These are phyloP conservation scores for Boletales sp. DNA, from an alignment of 768 basidiomycete genomes.

Conservation along the genomic window DNA sequence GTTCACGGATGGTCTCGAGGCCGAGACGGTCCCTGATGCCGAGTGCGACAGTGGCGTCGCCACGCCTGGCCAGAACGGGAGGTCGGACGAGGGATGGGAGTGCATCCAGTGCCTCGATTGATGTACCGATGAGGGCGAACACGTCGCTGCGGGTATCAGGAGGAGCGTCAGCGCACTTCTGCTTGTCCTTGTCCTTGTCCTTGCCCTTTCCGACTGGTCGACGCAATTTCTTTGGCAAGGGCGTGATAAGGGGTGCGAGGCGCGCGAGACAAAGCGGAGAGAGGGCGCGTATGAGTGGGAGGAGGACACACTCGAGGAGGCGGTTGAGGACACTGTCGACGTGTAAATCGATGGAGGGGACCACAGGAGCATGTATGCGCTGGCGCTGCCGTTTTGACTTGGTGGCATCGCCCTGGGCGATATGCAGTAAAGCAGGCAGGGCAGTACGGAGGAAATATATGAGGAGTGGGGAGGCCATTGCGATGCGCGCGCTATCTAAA, in stretches of 20 bases:
- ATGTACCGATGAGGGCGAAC: slow-evolving; percentile 21
- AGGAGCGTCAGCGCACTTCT: neutral
- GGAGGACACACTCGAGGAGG: slow-evolving; percentile 19
- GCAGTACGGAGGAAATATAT: slow-evolving; percentile 18
- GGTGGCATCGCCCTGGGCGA: slow-evolving; percentile 3
- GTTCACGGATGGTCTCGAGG: slow-evolving; percentile 26
- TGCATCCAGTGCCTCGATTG: slow-evolving; percentile 16
- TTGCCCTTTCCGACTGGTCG: slow-evolving; percentile 1
- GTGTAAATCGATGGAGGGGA: neutral
- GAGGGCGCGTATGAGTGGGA: slow-evolving; percentile 19
- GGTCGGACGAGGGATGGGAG: neutral
- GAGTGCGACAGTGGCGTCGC: neutral
- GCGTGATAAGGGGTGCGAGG: slow-evolving; percentile 8
- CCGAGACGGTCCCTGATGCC: slow-evolving; percentile 22
- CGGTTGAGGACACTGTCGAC: slow-evolving; percentile 14
- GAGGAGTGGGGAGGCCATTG: slow-evolving; percentile 22
- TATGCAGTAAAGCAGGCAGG: slow-evolving; percentile 15
- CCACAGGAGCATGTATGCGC: neutral
- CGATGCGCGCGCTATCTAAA: slow-evolving; percentile 16
- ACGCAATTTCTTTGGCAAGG: neutral
- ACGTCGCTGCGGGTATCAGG: slow-evolving; percentile 14
- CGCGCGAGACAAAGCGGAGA: slow-evolving; percentile 17
- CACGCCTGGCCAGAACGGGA: neutral
- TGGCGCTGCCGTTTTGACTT: slow-evolving; percentile 13
- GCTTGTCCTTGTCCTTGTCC: slow-evolving; percentile 5